Evolutionary conservation across 2,329 filamentous ascomycete species (phyloP).

Genomic region (Fusarium sp.): DNA sequence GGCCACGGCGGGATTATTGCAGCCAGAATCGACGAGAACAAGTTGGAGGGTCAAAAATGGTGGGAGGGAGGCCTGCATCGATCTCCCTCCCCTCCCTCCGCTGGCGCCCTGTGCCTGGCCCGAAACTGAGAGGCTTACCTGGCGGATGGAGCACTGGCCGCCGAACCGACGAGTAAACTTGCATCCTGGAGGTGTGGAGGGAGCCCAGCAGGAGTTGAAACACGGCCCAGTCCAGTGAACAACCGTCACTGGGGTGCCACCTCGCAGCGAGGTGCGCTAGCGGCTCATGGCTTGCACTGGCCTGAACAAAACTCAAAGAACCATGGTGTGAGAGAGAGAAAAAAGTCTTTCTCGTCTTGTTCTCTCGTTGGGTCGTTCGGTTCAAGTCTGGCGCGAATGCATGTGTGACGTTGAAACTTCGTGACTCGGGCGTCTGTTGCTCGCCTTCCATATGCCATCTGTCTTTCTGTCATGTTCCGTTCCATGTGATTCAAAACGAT

Average conservation of each 20-base stretch:
- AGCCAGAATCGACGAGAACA: slow-evolving; percentile 18
- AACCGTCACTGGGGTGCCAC: slow-evolving; percentile 28
- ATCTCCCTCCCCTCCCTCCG: slow-evolving; percentile 19
- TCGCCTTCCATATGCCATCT: slow-evolving; percentile 7
- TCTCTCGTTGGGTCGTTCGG: slow-evolving; percentile 29
- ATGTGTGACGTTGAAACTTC: slow-evolving; percentile 33
- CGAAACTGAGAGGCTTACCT: slow-evolving; percentile 34
- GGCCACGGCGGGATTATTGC: slow-evolving; percentile 19
- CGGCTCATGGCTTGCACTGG: slow-evolving; percentile 33
- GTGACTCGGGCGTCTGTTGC: slow-evolving; percentile 15
- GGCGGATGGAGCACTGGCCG: slow-evolving; percentile 8
- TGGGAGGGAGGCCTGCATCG: slow-evolving; percentile 18
- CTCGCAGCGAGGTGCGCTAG: slow-evolving; percentile 25
- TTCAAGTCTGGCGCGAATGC: slow-evolving; percentile 32
- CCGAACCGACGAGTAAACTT: slow-evolving; percentile 25
- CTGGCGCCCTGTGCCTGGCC: slow-evolving; percentile 33
- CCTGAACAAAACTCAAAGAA: slow-evolving; percentile 17
- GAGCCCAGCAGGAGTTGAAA: slow-evolving; percentile 34
- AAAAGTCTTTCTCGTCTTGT: slow-evolving; percentile 31
- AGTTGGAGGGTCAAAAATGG: slow-evolving; percentile 12
- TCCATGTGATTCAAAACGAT: slow-evolving; percentile 21
- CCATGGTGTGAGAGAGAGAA: slow-evolving; percentile 8
- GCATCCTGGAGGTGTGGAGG: slow-evolving; percentile 35
- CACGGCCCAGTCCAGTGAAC: slow-evolving; percentile 29
- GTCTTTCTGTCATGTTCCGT: slow-evolving; percentile 8